phyloP scores from a whole-genome alignment of 176 grass and related monocot genomes.

The Dendrocalamus sinicus region DNA sequence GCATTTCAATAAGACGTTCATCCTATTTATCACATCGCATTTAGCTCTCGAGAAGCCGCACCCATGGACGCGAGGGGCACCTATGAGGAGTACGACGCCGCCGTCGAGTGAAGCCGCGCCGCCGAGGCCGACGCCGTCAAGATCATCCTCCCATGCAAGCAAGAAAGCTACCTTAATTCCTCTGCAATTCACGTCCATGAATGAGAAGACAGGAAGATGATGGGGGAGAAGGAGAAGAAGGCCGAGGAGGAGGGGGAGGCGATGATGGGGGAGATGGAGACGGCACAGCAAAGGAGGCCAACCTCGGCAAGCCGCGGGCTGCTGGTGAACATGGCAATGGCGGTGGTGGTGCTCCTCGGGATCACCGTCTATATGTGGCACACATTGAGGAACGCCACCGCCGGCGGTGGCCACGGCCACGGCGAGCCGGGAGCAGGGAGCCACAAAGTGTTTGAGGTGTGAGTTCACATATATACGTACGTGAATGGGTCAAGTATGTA shows the following conservation, averaged over 20 bases:
- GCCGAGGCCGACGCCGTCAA: conserved; percentile 44
- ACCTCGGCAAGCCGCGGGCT: conserved; percentile 24
- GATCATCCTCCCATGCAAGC: conserved; percentile 58
- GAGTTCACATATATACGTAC: neutral
- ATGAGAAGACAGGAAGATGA: conserved; percentile 14
- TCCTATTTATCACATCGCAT: neutral
- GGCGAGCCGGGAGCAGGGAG: neutral
- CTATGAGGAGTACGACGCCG: conserved; percentile 44
- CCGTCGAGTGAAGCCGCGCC: conserved; percentile 47
- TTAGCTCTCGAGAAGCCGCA: neutral
- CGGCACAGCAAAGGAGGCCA: neutral
- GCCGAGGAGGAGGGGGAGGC: neutral
- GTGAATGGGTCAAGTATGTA: neutral
- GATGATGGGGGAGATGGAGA: neutral
- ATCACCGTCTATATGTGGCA: conserved; percentile 62
- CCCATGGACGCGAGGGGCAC: conserved; percentile 24
- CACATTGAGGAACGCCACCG: conserved; percentile 42
- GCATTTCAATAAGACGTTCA: neutral
- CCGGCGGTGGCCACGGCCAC: conserved; percentile 24
- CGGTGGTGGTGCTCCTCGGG: conserved; percentile 54
- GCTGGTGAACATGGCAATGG: conserved; percentile 71
- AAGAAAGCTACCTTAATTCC: neutral
- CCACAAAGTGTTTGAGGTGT: neutral
- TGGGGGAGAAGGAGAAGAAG: neutral
- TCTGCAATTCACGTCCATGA: neutral